A percentile compares a stretch with the other conserved stretches of the same genome.
Conservation (phyloP, 2,329 filamentous ascomycete species). For the Macroventuria anomochaeta region DNA sequence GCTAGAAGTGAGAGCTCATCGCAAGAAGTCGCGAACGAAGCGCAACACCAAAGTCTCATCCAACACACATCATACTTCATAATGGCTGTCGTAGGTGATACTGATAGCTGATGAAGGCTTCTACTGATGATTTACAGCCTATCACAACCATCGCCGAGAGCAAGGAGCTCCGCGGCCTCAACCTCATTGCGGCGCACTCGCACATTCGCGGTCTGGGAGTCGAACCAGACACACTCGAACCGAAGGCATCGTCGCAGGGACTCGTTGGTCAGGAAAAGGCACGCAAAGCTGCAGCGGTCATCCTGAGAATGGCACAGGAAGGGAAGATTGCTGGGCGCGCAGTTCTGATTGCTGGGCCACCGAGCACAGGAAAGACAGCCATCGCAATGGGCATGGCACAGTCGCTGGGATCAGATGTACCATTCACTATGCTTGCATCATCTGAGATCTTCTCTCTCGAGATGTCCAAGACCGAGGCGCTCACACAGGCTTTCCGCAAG, state of each 20-base stretch:
- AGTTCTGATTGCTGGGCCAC: conserved; percentile 91
- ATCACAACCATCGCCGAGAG: conserved; percentile 90
- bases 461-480: conserved; percentile 98
- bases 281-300: conserved; percentile 92
- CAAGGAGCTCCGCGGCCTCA: conserved; percentile 94
- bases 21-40: conserved; percentile 13
- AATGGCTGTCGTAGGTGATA: conserved; percentile 44
- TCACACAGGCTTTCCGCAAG: conserved; percentile 98
- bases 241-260: conserved; percentile 83
- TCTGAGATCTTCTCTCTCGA: conserved; percentile 98
- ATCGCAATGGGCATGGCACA: conserved; percentile 99
- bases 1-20: conserved; percentile 13
- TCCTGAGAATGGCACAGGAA: conserved; percentile 98
- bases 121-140: conserved; percentile 36
- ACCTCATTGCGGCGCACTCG: conserved; percentile 97
- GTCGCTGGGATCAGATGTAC: conserved; percentile 89
- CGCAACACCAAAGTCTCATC: conserved; percentile 6
- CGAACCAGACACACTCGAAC: conserved; percentile 88
- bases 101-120: background rate
- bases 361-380: conserved; percentile 96
- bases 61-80: conserved; percentile 15
- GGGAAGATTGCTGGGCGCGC: conserved; percentile 97
- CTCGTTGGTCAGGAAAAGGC: conserved; percentile 97
- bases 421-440: conserved; percentile 93
- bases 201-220: conserved; percentile 96